Evolutionary conservation across 305 asterid genomes (phyloP), one percentile per base, ranked within the genome.

Genomic region (Coffea humblotiana): DNA sequence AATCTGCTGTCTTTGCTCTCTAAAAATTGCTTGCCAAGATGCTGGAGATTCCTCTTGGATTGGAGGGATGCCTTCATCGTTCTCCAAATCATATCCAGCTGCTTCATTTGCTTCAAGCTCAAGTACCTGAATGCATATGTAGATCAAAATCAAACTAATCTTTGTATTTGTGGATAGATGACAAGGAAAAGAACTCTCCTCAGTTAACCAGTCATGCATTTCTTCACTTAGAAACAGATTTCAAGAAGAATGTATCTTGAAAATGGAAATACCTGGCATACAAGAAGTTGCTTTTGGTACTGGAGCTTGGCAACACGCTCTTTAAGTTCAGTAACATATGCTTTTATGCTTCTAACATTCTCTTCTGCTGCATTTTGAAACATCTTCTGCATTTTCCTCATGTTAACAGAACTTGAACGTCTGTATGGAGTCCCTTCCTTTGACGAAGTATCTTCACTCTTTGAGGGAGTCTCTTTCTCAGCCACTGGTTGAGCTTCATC

Each of bases 271-370:
- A 92, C 99, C 99, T 93, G 99, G 90, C 99, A 93, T 8, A 95
- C 99, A 52, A 95, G 97, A 86, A 95, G 98, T 86, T 95, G 98
- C 84, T 95, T 95, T 86, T 95, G 99, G 89, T 95, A 95, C 74
- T 95, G 99, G 78, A 95, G 93, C 89, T 95, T 95, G 85, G 99
- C 99, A 65, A 95, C 99, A 2, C 99, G 98, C 88, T 93, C 99
- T 85, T 95, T 95, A 73, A 95, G 98, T 81, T 95, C 99, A 11
- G 97, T 95, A 3, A 95, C 99, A 65, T 95, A 95, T n/a, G 99
- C 81, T 86, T 90, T 93, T 83, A 95, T 95, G 89, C 96, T 95
- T 88, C 99, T 92, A 49, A 95, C 98, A 79, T 95, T 95, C 89
- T 95, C 99, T 88, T 95, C 99, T 74, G 98, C 99, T 77, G 99